These are phyloP conservation scores for Saussurea involucrata DNA, from an alignment of 129 eudicot genomes.

Conservation along the genomic window DNA sequence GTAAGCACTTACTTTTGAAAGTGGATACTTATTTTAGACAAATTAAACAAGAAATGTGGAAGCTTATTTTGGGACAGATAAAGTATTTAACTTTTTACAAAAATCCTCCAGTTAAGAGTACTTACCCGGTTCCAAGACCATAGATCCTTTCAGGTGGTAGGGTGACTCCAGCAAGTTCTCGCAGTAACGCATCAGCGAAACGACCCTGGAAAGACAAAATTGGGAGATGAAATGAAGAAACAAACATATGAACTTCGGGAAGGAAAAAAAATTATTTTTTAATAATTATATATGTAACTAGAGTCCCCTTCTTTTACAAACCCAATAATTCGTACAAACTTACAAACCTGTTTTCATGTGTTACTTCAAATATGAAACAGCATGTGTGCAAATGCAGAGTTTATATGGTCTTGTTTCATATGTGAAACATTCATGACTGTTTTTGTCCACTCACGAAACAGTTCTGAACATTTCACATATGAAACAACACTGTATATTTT, in stretches of 20 bases:
- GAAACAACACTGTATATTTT: neutral
- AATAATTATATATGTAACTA: neutral
- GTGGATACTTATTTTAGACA: neutral
- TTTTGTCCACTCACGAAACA: neutral
- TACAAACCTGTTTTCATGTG: neutral
- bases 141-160: constrained; percentile 87
- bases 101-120: neutral
- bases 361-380: neutral
- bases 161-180: constrained; percentile 87
- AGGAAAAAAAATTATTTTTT: neutral
- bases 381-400: no score
- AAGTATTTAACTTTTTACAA: neutral
- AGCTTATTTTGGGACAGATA: neutral
- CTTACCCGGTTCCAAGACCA: constrained; percentile 92
- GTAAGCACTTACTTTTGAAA: neutral
- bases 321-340: neutral
- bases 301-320: neutral
- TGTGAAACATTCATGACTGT: neutral
- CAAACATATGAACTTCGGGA: neutral
- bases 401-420: neutral
- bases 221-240: neutral
- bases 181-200: constrained; percentile 80
- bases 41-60: neutral
- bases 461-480: neutral
- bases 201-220: constrained; percentile 49